A percentile compares a stretch with the other conserved stretches of the same genome.
phyloP scores from a whole-genome alignment of 805 yeast genomes.

The Candida argentea region DNA sequence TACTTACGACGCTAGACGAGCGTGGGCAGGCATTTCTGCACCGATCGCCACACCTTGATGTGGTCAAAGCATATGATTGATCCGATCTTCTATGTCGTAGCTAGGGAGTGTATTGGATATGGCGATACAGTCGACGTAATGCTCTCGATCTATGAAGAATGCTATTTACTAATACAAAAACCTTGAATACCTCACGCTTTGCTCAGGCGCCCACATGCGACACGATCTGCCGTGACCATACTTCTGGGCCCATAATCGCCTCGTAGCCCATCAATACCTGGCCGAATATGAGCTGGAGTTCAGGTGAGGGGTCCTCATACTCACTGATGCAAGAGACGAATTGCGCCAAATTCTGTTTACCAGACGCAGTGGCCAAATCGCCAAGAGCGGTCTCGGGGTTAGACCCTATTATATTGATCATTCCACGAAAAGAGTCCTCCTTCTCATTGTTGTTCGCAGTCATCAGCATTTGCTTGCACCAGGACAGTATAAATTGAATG shows the following conservation, averaged over 20 bases:
- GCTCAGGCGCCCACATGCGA: conserved; percentile 22
- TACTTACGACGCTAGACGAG: too few species aligned
- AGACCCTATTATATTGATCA: conserved; percentile 55
- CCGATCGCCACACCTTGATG: too few species aligned
- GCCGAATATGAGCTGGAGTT: conserved; percentile 33
- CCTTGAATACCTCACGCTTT: too few species aligned
- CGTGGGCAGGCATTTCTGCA: too few species aligned
- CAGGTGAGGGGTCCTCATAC: conserved; percentile 41
- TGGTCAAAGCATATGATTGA: too few species aligned
- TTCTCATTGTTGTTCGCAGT: conserved; percentile 80
- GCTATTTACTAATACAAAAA: too few species aligned
- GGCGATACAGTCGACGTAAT: too few species aligned
- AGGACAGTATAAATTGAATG: conserved; percentile 45
- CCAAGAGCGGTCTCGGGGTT: conserved; percentile 57
- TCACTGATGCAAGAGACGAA: conserved; percentile 52
- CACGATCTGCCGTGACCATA: conserved; percentile 22
- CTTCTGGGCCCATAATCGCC: conserved; percentile 34
- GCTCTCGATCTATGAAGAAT: too few species aligned
- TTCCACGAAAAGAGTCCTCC: conserved; percentile 77
- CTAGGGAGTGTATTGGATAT: too few species aligned
- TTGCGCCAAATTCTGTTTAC: conserved; percentile 36
- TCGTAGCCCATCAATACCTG: conserved; percentile 37
- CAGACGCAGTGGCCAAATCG: conserved; percentile 32
- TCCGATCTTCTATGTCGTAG: too few species aligned
- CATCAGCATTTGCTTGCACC: conserved; percentile 63